phyloP scores from a whole-genome alignment of 495 filamentous ascomycete genomes.

The Aspergillus ostianus region DNA sequence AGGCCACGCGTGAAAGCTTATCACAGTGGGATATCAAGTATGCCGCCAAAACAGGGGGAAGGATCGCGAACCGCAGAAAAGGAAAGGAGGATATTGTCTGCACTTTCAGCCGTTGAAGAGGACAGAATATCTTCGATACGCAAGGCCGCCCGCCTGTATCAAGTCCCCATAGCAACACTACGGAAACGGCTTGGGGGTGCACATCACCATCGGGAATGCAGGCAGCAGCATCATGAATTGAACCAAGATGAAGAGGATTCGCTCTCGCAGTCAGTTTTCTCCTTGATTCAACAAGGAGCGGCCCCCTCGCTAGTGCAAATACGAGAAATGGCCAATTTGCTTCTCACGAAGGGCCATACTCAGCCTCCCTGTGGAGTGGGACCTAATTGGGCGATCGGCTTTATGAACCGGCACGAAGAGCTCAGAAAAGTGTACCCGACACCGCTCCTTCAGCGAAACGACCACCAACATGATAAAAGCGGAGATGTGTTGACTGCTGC shows the following conservation, averaged over 20 bases:
- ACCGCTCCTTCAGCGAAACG: background rate
- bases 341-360: constrained; percentile 2
- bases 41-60: constrained; percentile 1
- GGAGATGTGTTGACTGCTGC: background rate
- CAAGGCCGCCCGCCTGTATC: background rate
- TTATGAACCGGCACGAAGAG: constrained; percentile 4
- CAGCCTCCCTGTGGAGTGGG: background rate
- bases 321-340: constrained; percentile 3
- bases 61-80: background rate
- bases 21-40: background rate
- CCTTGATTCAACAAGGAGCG: constrained; percentile 2
- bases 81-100: constrained; percentile 5
- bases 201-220: background rate
- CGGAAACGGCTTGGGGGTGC: background rate
- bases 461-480: background rate
- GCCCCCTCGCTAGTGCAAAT: constrained; percentile 5
- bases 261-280: background rate
- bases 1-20: background rate
- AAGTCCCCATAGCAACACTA: constrained; percentile 6
- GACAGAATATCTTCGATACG: background rate
- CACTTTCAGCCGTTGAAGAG: background rate
- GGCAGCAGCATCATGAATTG: background rate
- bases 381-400: background rate
- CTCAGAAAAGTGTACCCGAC: background rate
- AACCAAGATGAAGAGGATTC: constrained; percentile 1